phyloP scores from a whole-genome alignment of 768 basidiomycete species.

The Mrakia frigida region DNA sequence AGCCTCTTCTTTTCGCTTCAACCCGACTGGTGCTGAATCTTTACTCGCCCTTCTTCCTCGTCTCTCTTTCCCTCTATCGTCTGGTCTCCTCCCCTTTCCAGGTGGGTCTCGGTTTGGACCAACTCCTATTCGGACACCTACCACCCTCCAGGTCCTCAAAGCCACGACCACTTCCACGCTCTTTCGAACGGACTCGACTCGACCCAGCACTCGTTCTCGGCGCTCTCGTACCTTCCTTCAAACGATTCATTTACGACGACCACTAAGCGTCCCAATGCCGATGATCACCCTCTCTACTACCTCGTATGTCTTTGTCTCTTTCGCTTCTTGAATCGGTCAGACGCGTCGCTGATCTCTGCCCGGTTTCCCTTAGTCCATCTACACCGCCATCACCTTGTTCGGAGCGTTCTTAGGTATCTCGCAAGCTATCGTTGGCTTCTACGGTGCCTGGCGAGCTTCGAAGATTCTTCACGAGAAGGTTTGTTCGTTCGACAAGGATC shows the following conservation, averaged over 20 bases:
- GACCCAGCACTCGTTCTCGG: neutral
- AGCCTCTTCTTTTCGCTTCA: no score
- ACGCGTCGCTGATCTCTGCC: neutral
- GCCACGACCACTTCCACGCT: neutral
- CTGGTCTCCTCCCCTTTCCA: no score
- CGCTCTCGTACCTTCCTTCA: neutral
- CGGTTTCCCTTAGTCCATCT: neutral
- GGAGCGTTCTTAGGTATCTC: constrained; percentile 49
- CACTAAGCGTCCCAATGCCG: constrained; percentile 42
- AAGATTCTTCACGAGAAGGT: constrained; percentile 46
- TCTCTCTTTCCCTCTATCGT: no score
- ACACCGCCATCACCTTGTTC: constrained; percentile 51
- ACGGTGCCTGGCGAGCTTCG: constrained; percentile 37
- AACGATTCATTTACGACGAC: constrained; percentile 8
- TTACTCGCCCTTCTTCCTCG: no score
- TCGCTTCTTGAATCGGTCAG: neutral
- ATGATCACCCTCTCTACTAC: constrained; percentile 65
- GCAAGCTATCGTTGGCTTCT: constrained; percentile 50
- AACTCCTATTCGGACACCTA: constrained; percentile 5
- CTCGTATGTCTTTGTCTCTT: constrained; percentile 53
- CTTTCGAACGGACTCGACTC: neutral
- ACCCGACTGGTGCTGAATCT: no score
- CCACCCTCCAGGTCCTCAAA: constrained; percentile 9
- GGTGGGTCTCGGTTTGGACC: constrained; percentile 20
- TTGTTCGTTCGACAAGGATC: neutral